phyloP scores from a whole-genome alignment of 441 rosid species.

The Adansonia grandidieri region DNA sequence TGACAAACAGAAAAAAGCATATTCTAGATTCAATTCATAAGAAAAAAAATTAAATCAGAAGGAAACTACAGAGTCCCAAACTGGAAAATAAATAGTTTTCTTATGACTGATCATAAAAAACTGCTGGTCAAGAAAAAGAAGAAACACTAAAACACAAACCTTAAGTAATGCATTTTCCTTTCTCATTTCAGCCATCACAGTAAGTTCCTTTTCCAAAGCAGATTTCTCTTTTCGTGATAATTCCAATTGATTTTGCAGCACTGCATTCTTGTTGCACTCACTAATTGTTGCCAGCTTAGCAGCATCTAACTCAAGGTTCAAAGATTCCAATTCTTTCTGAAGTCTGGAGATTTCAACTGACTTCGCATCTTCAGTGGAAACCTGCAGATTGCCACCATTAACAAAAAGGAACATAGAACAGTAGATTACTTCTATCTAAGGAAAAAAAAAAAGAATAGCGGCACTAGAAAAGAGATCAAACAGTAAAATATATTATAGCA shows the following conservation, averaged over 20 bases:
- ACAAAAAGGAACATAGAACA: slow-evolving; percentile 13
- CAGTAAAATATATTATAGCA: not conserved
- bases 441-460: not conserved
- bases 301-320: slow-evolving; percentile 90
- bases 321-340: slow-evolving; percentile 68
- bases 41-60: not conserved
- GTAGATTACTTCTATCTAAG: not conserved
- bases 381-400: slow-evolving; percentile 48
- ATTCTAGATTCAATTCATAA: not conserved
- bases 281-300: slow-evolving; percentile 86
- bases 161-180: slow-evolving; percentile 70
- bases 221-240: slow-evolving; percentile 73
- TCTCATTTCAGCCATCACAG: slow-evolving; percentile 66
- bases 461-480: slow-evolving; percentile 13
- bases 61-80: slow-evolving; percentile 5
- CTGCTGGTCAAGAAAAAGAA: not conserved
- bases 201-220: slow-evolving; percentile 74
- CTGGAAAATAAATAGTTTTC: not conserved
- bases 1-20: not conserved
- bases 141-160: slow-evolving; percentile 47
- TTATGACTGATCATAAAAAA: slow-evolving; percentile 1
- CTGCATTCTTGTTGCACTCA: slow-evolving; percentile 87
- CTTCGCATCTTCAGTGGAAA: slow-evolving; percentile 83
- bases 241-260: slow-evolving; percentile 82
- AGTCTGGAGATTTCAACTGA: slow-evolving; percentile 75